Evolutionary conservation across 2,329 filamentous ascomycete genomes (phyloP).

Genomic region (Botrytis deweyae): DNA sequence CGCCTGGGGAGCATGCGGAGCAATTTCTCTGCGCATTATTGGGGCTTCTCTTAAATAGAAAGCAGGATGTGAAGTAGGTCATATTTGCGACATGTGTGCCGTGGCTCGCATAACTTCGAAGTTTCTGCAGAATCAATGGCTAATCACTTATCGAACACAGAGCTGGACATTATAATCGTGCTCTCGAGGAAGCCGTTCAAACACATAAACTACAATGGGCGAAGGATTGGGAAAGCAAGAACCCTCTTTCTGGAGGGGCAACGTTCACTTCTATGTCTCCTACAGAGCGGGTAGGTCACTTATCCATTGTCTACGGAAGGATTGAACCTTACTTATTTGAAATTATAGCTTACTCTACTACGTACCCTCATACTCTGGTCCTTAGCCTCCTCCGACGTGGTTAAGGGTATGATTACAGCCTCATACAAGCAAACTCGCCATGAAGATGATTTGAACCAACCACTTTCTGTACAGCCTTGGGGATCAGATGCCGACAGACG

Average conservation of each 20-base stretch:
- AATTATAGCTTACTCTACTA: conserved; percentile 19
- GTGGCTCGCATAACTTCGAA: not conserved
- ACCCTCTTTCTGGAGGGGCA: conserved; percentile 75
- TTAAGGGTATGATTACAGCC: conserved; percentile 79
- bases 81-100: conserved; percentile 1
- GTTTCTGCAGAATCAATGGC: conserved; percentile 19
- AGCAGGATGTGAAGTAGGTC: conserved; percentile 96
- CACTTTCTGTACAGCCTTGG: conserved; percentile 87
- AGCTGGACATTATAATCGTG: conserved; percentile 86
- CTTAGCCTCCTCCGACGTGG: conserved; percentile 79
- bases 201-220: conserved; percentile 89
- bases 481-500: conserved; percentile 86
- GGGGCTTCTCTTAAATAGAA: conserved; percentile 86
- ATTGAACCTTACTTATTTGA: conserved; percentile 6
- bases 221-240: conserved; percentile 76
- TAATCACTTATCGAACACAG: conserved; percentile 49
- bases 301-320: not conserved
- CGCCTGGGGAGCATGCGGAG: conserved; percentile 83
- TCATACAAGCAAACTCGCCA: conserved; percentile 86
- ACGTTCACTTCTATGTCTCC: conserved; percentile 82
- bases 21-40: conserved; percentile 86
- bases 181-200: conserved; percentile 87
- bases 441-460: conserved; percentile 76
- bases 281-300: conserved; percentile 68
- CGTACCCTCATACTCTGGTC: conserved; percentile 82